Percentiles rank a stretch among this genome's conserved stretches.
Conservation (phyloP, 768 basidiomycete species). For the Auriscalpium vulgare region DNA sequence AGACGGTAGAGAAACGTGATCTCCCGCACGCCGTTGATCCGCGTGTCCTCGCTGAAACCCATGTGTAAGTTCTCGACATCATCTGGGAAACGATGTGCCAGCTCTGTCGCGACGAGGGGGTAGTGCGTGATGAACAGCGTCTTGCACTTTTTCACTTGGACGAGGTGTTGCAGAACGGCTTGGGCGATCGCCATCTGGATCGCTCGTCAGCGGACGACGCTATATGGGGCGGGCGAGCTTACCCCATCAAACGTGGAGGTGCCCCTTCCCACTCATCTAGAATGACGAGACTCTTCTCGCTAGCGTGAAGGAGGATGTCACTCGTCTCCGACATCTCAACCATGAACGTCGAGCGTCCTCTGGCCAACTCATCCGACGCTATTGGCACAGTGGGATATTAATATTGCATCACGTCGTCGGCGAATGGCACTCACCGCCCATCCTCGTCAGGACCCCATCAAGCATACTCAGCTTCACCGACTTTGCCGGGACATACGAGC, state of each 20-base stretch:
- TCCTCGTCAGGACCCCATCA: conserved; percentile 80
- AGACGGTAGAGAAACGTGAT: conserved; percentile 86
- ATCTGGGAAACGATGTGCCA: conserved; percentile 50
- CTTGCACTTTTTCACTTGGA: conserved; percentile 50
- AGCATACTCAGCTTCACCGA: conserved; percentile 69
- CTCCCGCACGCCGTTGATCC: conserved; percentile 65
- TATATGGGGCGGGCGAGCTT: conserved; percentile 2
- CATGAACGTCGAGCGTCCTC: conserved; percentile 93
- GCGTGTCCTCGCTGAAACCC: conserved; percentile 64
- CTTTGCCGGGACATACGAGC: conserved; percentile 82
- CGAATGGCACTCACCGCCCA: conserved; percentile 57
- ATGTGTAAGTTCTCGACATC: conserved; percentile 79
- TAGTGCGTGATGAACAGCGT: conserved; percentile 96
- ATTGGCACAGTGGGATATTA: background rate
- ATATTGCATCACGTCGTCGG: background rate
- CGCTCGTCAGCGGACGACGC: conserved; percentile 10
- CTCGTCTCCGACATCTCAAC: conserved; percentile 93
- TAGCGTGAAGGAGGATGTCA: conserved; percentile 76
- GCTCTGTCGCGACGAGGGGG: conserved; percentile 67
- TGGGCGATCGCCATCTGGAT: conserved; percentile 78
- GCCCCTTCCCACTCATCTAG: conserved; percentile 83
- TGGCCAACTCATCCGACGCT: conserved; percentile 84
- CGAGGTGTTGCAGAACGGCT: conserved; percentile 69
- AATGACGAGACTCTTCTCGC: conserved; percentile 73
- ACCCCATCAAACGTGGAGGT: conserved; percentile 89